Conservation (phyloP, 2,329 filamentous ascomycete genomes). For the Colletotrichum horii region DNA sequence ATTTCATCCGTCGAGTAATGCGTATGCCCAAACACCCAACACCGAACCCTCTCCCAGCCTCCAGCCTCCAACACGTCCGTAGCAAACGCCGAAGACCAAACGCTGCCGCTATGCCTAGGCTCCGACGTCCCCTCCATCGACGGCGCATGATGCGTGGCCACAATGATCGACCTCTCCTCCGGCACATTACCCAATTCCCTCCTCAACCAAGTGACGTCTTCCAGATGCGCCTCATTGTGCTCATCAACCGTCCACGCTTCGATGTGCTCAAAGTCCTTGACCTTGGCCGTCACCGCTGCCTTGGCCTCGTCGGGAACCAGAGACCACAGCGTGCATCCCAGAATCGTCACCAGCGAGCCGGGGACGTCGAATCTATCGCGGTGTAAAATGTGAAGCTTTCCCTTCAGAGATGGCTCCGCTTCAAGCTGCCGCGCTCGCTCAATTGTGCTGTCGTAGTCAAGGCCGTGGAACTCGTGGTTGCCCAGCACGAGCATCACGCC, state of each 20-base stretch:
- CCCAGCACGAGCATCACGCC: constrained; percentile 53
- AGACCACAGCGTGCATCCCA: constrained; percentile 66
- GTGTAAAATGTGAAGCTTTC: constrained; percentile 49
- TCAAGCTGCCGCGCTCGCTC: constrained; percentile 39
- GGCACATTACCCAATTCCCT: neutral
- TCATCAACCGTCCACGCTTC: constrained; percentile 51
- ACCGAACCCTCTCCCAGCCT: constrained; percentile 35
- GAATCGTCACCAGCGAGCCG: constrained; percentile 48
- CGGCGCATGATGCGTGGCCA: constrained; percentile 65
- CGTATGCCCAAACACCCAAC: constrained; percentile 56
- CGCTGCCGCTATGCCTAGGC: constrained; percentile 51
- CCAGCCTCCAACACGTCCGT: constrained; percentile 46
- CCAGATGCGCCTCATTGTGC: constrained; percentile 52
- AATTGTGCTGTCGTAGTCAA: constrained; percentile 42
- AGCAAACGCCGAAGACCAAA: constrained; percentile 55
- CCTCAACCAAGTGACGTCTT: constrained; percentile 56
- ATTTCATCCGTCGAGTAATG: constrained; percentile 46
- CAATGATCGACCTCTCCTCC: constrained; percentile 39
- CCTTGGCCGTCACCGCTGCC: constrained; percentile 43
- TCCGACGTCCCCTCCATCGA: constrained; percentile 51
- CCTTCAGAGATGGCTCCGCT: constrained; percentile 40
- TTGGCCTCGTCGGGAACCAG: constrained; percentile 43
- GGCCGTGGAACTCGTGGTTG: constrained; percentile 60
- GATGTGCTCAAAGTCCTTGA: constrained; percentile 63
- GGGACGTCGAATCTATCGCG: constrained; percentile 43